Base-by-base conservation (phyloP, 306 rosid genomes). In the Dalbergia cultrata region DNA sequence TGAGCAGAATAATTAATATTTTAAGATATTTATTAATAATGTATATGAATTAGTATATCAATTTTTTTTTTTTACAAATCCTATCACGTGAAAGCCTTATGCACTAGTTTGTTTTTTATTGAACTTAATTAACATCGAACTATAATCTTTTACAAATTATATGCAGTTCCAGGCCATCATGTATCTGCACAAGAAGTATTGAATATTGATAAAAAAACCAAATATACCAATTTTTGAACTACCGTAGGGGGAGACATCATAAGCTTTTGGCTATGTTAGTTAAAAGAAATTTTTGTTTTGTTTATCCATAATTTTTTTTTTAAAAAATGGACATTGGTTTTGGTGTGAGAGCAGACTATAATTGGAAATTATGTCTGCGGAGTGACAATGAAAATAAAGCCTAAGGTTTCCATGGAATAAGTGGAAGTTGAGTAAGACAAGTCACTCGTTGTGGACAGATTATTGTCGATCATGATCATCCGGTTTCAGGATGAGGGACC, bases 401-500 rank as follows among this genome's bases (percentile, higher is more conserved):
- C 5, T 16, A 79, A 16, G 78, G 59, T 31, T 35, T 70, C 47
- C 43, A 71, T 72, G 16, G 74, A 81, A 72, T 85, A 67, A 81
- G 82, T 78, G 86, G 76, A 67, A 75, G 86, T 82, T 82, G 82
- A 78, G 82, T 33, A 76, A 82, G 87, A 86, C 85, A 75, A 74
- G 80, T 79, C 69, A 58, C 60, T 12, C 34, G 53, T 52, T 70
- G 62, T 47, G 63, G 57, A 31, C 45, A 69, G 58, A 68, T 75
- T 45, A 78, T 79, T 59, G 75, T 74, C 80, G 73, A 74, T 74
- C 56, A 84, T 74, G 73, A 84, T 77, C 74, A 71, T 45, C 13
- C 16, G 56, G 14, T 82, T 67, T 62, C 35, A 49, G 78, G 45
- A 13, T 61, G 74, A 62, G 83, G 88, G 88, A 85, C 88, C 88